A percentile compares a stretch with the other conserved stretches of the same genome.
phyloP scores from a whole-genome alignment of 2,329 filamentous ascomycete species.

The Metarhizium rileyi region DNA sequence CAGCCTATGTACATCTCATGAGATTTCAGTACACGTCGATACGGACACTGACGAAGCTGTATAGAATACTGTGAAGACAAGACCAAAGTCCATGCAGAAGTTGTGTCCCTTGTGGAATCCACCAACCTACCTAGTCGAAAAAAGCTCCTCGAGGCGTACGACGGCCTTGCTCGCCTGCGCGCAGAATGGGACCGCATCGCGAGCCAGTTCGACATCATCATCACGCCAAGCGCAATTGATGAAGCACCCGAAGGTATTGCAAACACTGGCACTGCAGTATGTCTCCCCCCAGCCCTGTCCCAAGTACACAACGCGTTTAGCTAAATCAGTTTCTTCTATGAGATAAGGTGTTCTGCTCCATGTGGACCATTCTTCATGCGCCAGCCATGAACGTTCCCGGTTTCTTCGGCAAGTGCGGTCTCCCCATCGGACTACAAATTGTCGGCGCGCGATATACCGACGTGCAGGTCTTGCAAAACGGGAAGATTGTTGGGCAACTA shows the following conservation, averaged over 20 bases:
- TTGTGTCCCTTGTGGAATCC: constrained; percentile 44
- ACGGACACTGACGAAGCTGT: not conserved
- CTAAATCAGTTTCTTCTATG: too few species aligned
- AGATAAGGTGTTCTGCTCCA: constrained; percentile 8
- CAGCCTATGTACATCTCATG: not conserved
- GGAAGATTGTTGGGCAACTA: constrained; percentile 26
- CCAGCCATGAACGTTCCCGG: constrained; percentile 57
- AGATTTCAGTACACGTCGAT: not conserved
- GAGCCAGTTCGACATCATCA: constrained; percentile 40
- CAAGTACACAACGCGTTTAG: not conserved
- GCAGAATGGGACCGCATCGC: constrained; percentile 45
- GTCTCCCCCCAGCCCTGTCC: constrained; percentile 30
- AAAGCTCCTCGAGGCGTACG: constrained; percentile 41
- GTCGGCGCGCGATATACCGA: constrained; percentile 39
- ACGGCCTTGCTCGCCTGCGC: constrained; percentile 42
- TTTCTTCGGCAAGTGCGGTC: constrained; percentile 39
- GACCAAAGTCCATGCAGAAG: constrained; percentile 32
- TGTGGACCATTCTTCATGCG: constrained; percentile 38
- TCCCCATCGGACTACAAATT: constrained; percentile 51
- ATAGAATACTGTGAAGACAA: constrained; percentile 39
- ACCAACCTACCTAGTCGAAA: constrained; percentile 29
- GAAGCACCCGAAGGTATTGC: constrained; percentile 45
- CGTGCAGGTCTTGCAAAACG: constrained; percentile 31
- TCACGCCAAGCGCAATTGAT: constrained; percentile 49
- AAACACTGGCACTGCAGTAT: constrained; percentile 40